Base-by-base conservation (phyloP, 2,329 filamentous ascomycete species). In the Tolypocladium sp. region DNA sequence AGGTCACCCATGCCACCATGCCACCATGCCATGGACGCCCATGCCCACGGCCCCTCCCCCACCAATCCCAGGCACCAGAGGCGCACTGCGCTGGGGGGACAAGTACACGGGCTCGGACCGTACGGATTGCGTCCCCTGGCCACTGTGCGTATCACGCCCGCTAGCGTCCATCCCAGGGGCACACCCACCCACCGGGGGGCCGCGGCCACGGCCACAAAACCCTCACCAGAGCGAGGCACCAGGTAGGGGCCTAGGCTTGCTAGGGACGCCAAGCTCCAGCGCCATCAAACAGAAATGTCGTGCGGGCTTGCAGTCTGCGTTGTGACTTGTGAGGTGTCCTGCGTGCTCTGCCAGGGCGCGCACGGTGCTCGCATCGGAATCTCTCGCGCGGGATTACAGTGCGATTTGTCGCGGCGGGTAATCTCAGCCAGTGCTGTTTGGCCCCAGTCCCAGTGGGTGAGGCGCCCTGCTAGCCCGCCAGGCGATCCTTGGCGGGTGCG, bases 101-200 rank as follows among this genome's bases (percentile, higher is more conserved):
- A 35, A 27, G 54, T 56, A 56, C 54, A n/a, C 54, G 27, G 40
- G 6, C 38, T n/a, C 20, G 40, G 54, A 9, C 54, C 38, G 54
- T 56, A 42, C 54, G 54, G 40, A 44, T 56, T 56, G 37, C 4
- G 9, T 2, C 15, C 9, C 15, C 38, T 7, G 38, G 38, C 7
- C 54, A 56, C 54, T 38, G 54, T 56, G 54, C 54, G 17, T 42
- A 56, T 56, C 54, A 56, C 17, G 54, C 40, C 54, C 54, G 54
- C 54, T 42, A 56, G 54, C 54, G 38, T 33, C 35, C 40, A 55
- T 35, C 46, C 46, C 46, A 51, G 27, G 27, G 15, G 13, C 40
- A 41, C 49, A 35, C 49, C 46, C 49, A 52, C 49, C 49, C 17
- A 33, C 49, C 49, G 1, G 44, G 22, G 17, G 35, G n/a, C 22